Evolutionary conservation across 2,329 filamentous ascomycete species (phyloP).

Genomic region (Xylaria sp.): DNA sequence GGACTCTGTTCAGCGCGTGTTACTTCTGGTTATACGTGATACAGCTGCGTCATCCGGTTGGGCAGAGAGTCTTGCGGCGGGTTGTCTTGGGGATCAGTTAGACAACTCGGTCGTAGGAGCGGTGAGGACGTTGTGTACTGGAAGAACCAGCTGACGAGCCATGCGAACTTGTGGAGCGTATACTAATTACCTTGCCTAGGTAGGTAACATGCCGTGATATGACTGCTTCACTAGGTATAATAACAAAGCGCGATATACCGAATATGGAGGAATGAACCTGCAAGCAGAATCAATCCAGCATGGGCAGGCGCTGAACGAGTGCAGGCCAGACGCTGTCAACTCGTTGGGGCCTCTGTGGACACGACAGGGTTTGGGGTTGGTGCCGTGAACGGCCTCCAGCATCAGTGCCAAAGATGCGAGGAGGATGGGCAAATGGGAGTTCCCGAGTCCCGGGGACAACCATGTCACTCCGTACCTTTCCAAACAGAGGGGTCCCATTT

Average conservation of each 20-base stretch:
- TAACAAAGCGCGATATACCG: neutral
- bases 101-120: constrained; percentile 2
- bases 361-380: constrained; percentile 8
- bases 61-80: constrained; percentile 11
- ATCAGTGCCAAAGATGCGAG: constrained; percentile 8
- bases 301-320: neutral
- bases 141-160: neutral
- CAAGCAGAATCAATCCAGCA: neutral
- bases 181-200: neutral
- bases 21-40: constrained; percentile 8
- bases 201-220: constrained; percentile 9
- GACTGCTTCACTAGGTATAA: constrained; percentile 12
- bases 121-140: constrained; percentile 2
- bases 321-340: constrained; percentile 3
- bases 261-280: neutral
- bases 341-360: constrained; percentile 11
- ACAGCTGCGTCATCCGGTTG: constrained; percentile 6
- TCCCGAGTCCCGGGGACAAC: constrained; percentile 6
- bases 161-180: constrained; percentile 20
- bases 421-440: constrained; percentile 3
- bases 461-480: constrained; percentile 24
- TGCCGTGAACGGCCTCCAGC: neutral
- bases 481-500: constrained; percentile 33
- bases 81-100: constrained; percentile 23
- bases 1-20: neutral